phyloP scores from a whole-genome alignment of 805 yeast genomes.

The Saccharomycopsis lassenensis region DNA sequence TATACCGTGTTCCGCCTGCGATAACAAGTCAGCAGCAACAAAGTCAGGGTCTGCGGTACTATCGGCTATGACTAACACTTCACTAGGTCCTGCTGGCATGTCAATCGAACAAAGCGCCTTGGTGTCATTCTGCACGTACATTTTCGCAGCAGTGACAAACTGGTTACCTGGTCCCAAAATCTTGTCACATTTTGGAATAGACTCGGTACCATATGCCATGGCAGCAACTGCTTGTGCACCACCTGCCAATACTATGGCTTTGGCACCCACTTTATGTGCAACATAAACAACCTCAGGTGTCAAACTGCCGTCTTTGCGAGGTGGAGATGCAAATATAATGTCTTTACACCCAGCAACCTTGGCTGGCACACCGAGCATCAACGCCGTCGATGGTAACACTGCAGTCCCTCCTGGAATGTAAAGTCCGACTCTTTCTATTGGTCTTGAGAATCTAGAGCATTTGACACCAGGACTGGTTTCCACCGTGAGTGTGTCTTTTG shows the following conservation, averaged over 20 bases:
- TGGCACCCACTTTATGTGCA: conserved; percentile 91
- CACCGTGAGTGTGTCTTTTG: conserved; percentile 56
- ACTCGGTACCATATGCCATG: conserved; percentile 95
- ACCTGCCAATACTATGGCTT: conserved; percentile 86
- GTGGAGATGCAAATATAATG: conserved; percentile 91
- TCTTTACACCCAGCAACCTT: conserved; percentile 94
- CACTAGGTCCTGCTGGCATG: conserved; percentile 99
- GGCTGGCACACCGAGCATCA: conserved; percentile 98
- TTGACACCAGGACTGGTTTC: conserved; percentile 92
- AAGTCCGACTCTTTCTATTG: conserved; percentile 89
- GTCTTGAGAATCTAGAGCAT: conserved; percentile 91
- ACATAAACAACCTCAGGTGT: conserved; percentile 97
- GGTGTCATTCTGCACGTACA: conserved; percentile 93
- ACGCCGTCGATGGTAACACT: conserved; percentile 91
- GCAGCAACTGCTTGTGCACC: conserved; percentile 99
- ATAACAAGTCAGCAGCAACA: conserved; percentile 91
- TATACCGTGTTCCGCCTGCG: conserved; percentile 98
- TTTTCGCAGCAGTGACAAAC: conserved; percentile 98
- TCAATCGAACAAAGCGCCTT: conserved; percentile 92
- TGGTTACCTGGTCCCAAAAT: conserved; percentile 99
- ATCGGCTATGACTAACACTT: conserved; percentile 93
- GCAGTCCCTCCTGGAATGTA: conserved; percentile 99
- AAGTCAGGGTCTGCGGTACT: conserved; percentile 81
- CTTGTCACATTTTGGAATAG: conserved; percentile 89
- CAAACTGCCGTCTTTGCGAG: conserved; percentile 81